phyloP scores from a whole-genome alignment of 1,139 yeast species.

The Blastobotrys persicus region DNA sequence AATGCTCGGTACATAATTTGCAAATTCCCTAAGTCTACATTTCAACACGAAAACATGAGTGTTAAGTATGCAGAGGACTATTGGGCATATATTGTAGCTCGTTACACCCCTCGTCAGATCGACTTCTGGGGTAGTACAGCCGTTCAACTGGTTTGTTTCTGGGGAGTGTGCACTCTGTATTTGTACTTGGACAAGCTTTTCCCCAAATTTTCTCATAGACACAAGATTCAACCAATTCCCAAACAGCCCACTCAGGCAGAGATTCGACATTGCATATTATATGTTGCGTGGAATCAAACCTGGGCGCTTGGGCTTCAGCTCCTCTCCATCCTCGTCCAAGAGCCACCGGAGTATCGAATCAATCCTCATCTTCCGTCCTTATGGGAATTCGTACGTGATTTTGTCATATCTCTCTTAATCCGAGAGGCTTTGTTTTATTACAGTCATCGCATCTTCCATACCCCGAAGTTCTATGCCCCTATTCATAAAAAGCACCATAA shows the following conservation, averaged over 20 bases:
- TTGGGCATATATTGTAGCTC: slow-evolving; percentile 10
- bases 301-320: slow-evolving; percentile 17
- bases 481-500: slow-evolving; percentile 27
- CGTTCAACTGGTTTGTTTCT: slow-evolving; percentile 24
- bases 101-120: slow-evolving; percentile 11
- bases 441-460: slow-evolving; percentile 25
- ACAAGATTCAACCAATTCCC: slow-evolving; percentile 24
- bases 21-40: no score
- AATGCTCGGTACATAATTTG: no score
- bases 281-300: slow-evolving; percentile 19
- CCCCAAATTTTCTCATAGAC: slow-evolving; percentile 21
- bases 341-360: slow-evolving; percentile 1
- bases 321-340: slow-evolving; percentile 10
- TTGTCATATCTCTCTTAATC: slow-evolving; percentile 17
- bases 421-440: slow-evolving; percentile 26
- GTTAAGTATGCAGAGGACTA: background rate
- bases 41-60: no score
- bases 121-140: slow-evolving; percentile 21
- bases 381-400: slow-evolving; percentile 17
- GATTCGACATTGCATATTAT: slow-evolving; percentile 19
- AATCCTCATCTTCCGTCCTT: slow-evolving; percentile 18
- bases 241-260: slow-evolving; percentile 24
- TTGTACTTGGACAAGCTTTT: slow-evolving; percentile 17
- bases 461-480: slow-evolving; percentile 19
- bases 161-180: slow-evolving; percentile 24